Evolutionary conservation across 2,329 filamentous ascomycete genomes (phyloP).

Genomic region (Colletotrichum zoysiae): DNA sequence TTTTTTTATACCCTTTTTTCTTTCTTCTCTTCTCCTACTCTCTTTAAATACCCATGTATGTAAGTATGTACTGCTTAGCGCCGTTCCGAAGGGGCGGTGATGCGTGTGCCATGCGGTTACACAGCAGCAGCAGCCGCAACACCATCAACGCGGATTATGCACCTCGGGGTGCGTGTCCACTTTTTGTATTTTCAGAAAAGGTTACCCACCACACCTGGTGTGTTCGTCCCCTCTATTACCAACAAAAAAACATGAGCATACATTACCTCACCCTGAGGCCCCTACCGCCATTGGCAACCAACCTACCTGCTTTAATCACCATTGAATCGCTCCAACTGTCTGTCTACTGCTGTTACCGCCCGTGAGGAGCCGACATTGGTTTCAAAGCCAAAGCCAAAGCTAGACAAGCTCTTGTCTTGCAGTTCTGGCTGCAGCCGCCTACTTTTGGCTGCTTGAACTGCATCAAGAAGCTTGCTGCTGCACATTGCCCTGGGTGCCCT

Average conservation of each 20-base stretch:
- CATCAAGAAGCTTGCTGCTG: slow-evolving; percentile 14
- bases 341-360: neutral
- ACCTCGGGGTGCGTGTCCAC: slow-evolving; percentile 14
- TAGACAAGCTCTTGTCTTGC: slow-evolving; percentile 4
- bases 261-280: slow-evolving; percentile 14
- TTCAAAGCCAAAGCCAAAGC: neutral
- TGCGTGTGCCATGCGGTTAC: slow-evolving; percentile 19
- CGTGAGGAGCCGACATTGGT: neutral
- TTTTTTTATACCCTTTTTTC: neutral
- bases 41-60: too few relatives aligned
- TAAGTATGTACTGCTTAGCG: slow-evolving; percentile 14
- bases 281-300: neutral
- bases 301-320: neutral
- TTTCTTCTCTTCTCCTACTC: too few relatives aligned
- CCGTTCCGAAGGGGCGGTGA: slow-evolving; percentile 20
- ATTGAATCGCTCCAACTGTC: neutral
- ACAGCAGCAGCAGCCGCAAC: neutral
- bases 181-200: slow-evolving; percentile 5
- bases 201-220: slow-evolving; percentile 21
- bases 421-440: slow-evolving; percentile 5
- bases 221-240: slow-evolving; percentile 1
- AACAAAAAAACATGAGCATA: slow-evolving; percentile 3
- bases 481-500: neutral
- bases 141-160: neutral
- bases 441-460: slow-evolving; percentile 21